Conservation (phyloP, 78 protist genomes). For the Tieghemostelium lacteum region DNA sequence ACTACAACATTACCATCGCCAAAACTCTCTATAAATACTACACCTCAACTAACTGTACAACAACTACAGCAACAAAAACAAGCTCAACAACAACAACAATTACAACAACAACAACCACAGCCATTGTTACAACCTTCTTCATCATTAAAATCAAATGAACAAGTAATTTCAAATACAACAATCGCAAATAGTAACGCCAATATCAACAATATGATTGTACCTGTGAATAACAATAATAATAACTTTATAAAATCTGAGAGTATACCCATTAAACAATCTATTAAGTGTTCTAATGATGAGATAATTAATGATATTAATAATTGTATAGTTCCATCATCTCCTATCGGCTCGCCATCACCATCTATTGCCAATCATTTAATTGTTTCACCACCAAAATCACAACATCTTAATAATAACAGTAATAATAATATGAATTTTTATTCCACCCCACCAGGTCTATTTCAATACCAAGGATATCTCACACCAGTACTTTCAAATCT, state of each 20-base stretch:
- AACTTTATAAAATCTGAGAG: neutral
- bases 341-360: neutral
- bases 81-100: neutral
- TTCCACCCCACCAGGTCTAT: neutral
- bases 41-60: neutral
- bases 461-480: neutral
- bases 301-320: neutral
- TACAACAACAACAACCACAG: neutral
- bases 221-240: neutral
- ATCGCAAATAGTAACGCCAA: neutral
- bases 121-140: neutral
- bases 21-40: neutral
- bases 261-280: neutral
- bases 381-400: conserved; percentile 16
- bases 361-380: conserved; percentile 1
- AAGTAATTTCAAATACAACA: neutral
- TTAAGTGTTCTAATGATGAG: neutral
- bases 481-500: neutral
- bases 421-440: neutral
- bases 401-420: neutral
- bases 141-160: neutral
- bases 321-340: neutral
- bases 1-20: neutral
- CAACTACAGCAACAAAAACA: neutral
- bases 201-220: neutral